Conservation (phyloP, 305 asterid species). For the Plantago lanceolata region DNA sequence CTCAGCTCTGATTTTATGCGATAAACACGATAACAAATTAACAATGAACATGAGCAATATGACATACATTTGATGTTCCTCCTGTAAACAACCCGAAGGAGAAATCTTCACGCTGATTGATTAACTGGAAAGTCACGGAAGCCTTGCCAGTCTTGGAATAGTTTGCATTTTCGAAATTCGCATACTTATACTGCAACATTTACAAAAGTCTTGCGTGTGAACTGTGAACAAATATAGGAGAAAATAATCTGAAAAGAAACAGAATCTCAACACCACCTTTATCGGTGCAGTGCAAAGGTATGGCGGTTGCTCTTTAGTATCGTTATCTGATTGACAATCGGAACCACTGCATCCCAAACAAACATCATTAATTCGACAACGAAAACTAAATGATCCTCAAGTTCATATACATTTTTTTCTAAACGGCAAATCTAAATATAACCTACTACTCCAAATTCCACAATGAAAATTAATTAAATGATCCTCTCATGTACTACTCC, state of each 20-base stretch:
- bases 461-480: too few species aligned
- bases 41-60: not conserved
- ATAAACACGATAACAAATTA: too few species aligned
- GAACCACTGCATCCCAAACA: constrained; percentile 52
- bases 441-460: too few species aligned
- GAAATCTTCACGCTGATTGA: constrained; percentile 90
- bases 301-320: constrained; percentile 49
- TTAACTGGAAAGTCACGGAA: constrained; percentile 59
- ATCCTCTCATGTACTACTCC: too few species aligned
- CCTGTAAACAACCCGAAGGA: constrained; percentile 82
- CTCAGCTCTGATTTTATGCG: not conserved
- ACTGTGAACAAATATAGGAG: not conserved
- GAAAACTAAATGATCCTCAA: not conserved
- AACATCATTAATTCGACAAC: constrained; percentile 18
- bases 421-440: too few species aligned
- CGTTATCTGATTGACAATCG: constrained; percentile 41
- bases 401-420: too few species aligned
- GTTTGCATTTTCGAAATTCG: constrained; percentile 48
- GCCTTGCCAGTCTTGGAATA: constrained; percentile 61
- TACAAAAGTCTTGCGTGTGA: not conserved
- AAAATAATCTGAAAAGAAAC: too few species aligned
- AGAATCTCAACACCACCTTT: constrained; percentile 48
- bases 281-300: constrained; percentile 71
- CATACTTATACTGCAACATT: constrained; percentile 63
- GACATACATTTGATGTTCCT: constrained; percentile 65